Base-by-base conservation (phyloP, 108 stramenopile genomes). In the Skeletonema menzelii region DNA sequence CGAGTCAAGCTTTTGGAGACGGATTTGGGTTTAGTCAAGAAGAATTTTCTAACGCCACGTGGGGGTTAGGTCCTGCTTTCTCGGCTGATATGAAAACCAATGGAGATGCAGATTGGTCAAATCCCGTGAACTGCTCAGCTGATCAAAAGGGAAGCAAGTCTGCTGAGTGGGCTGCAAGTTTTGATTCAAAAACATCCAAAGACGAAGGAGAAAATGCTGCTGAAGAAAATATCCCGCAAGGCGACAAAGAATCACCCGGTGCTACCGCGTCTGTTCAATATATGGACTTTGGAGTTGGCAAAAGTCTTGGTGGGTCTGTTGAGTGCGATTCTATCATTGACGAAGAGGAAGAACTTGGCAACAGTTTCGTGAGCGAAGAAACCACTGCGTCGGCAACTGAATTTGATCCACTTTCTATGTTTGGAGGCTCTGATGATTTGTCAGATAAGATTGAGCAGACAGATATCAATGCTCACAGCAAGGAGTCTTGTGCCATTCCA, bases 371-470 rank as follows among this genome's bases (percentile, higher is more conserved):
- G 13, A 82, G 80, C 46, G 73, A 82, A 49, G 80, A 42, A 37
- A 75, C 80, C 6, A 55, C 38, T 47, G 74, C 65, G 11, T 65
- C 59, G 53, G 74, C 69, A 47, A 82, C 80, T 19, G 74, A 67
- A 40, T 82, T 82, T 63, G 80, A 82, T 63, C 80, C 80, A 1
- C 40, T 75, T 27, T 82, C 80, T 8, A 66, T 82, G 65, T 82
- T 82, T 67, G 80, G 65, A 53, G 72, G 35, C 31, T 72, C 55
- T 34, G 71, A 63, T 20, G 65, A 68, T 12, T 14, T 63, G 40
- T 60, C 74, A 3, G 38, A 32, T n/a, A 67, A 68, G 8, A 67
- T 67, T 7, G 55, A 67, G 8, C 22, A 15, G n/a, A 10, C 6
- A 10, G 66, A 67, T 37, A 49, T 61, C 42, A 49, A 55, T 56